Evolutionary conservation across 2,329 filamentous ascomycete species (phyloP).

Genomic region (Aspergillus sp.): DNA sequence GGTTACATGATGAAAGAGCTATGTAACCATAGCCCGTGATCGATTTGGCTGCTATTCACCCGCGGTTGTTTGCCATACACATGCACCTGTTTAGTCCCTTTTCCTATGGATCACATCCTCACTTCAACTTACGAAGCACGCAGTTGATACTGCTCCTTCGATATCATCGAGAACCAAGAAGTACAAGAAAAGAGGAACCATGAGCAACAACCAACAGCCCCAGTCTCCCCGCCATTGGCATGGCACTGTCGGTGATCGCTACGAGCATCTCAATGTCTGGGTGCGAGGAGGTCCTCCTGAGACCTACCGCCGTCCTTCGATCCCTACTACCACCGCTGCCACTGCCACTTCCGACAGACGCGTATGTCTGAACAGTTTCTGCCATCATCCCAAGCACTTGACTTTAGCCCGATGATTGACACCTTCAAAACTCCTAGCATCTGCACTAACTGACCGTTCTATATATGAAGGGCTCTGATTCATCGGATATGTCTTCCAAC

Average conservation of each 20-base stretch:
- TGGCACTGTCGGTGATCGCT: conserved; percentile 33
- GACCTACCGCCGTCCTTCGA: conserved; percentile 25
- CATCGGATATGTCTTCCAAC: conserved; percentile 32
- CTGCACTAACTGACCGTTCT: background rate
- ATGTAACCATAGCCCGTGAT: background rate
- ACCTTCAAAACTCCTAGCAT: background rate
- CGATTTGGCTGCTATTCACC: background rate
- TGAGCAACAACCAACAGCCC: conserved; percentile 22
- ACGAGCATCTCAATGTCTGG: conserved; percentile 42
- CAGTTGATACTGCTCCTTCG: conserved; percentile 3
- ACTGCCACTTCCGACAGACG: conserved; percentile 27
- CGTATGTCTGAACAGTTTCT: conserved; percentile 24
- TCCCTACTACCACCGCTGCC: conserved; percentile 19
- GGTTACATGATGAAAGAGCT: background rate
- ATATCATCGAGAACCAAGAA: background rate
- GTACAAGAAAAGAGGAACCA: conserved; percentile 12
- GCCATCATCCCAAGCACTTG: background rate
- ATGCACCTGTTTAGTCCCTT: background rate
- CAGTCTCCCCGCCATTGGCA: conserved; percentile 38
- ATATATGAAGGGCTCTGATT: conserved; percentile 27
- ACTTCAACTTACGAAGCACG: conserved; percentile 2
- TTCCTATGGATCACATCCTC: background rate
- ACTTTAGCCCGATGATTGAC: background rate
- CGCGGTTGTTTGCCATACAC: background rate
- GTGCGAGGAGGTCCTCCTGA: conserved; percentile 31